phyloP scores from a whole-genome alignment of 768 basidiomycete species.

The Rhizopogon vinicolor region DNA sequence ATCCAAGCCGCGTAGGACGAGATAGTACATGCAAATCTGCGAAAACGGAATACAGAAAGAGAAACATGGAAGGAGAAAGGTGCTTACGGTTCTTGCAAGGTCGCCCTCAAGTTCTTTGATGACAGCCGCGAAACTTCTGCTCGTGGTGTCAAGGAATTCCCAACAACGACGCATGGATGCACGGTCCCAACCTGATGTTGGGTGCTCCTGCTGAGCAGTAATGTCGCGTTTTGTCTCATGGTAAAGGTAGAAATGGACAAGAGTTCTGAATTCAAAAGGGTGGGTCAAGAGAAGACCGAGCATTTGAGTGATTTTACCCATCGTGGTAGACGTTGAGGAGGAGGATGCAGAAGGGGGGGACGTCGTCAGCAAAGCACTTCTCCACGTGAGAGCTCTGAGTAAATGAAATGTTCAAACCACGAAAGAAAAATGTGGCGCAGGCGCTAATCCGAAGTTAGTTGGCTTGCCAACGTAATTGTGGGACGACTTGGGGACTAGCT shows the following conservation, averaged over 20 bases:
- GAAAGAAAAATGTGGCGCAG: not conserved
- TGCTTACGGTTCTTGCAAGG: constrained; percentile 79
- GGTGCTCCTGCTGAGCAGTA: constrained; percentile 64
- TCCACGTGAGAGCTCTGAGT: not conserved
- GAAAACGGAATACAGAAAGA: not conserved
- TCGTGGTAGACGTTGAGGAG: constrained; percentile 16
- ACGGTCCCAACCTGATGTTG: constrained; percentile 84
- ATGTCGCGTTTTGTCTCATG: constrained; percentile 83
- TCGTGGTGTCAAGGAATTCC: constrained; percentile 84
- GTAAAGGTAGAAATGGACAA: constrained; percentile 81
- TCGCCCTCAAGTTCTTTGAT: constrained; percentile 97
- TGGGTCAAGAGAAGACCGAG: constrained; percentile 69
- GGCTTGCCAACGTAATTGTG: not conserved
- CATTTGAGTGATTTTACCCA: constrained; percentile 55
- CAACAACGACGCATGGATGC: constrained; percentile 85
- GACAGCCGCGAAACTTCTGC: constrained; percentile 86
- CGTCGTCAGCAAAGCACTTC: not conserved
- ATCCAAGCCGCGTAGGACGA: constrained; percentile 91
- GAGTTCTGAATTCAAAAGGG: constrained; percentile 77
- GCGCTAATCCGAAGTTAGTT: not conserved
- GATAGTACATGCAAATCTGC: constrained; percentile 92
- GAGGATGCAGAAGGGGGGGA: not conserved
- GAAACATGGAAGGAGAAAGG: constrained; percentile 14
- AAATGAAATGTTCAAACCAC: not conserved
- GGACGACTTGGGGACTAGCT: too few species aligned